Evolutionary conservation across 192 early-diverging fungal genomes (phyloP), one percentile per base, ranked within the genome.

Genomic region (Phlyctochytrium arcticum): DNA sequence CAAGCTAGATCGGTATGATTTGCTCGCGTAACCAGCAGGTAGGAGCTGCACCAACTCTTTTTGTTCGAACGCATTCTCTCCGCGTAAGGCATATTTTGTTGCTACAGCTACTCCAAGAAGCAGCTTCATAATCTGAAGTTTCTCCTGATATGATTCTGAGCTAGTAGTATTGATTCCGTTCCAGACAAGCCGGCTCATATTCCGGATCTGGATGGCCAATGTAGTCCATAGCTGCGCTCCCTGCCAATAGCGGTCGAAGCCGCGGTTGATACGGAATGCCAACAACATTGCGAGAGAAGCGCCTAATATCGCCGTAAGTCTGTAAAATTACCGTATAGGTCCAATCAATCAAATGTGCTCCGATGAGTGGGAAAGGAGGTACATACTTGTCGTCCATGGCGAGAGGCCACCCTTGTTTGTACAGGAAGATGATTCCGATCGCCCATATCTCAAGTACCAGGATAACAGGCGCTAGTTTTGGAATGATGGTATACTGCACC

Each of bases 21-120:
- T 73, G 23, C 71, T 23, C 27, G 77, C 57, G 21, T 87, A 65
- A 2, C 77, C 73, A 49, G 79, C 71, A 62, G 83, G 80, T 46
- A 90, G 87, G 0, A 79, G 65, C 31, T 87, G 72, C 17, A 78
- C 71, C 27, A 80, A 70, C 17, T 82, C 84, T 30, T 83, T 70
- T 56, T 90, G 2, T 17, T 57, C 37, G 26, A 51, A 39, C 15
- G 63, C 53, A 30, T 65, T 65, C 46, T 65, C 85, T 46, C 85
- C 86, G 29, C 89, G 85, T 47, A 94, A 73, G 36, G 89, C 89
- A 59, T 89, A 83, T 81, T 92, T 94, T 37, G 88, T 86, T 0
- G 87, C 81, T 29, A 91, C 78, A 37, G 87, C 81, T 67, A 88
- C 89, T 3, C 88, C 91, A 0, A 87, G 75, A 8, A 90, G 46